A percentile compares a stretch with the other conserved stretches of the same genome.
Evolutionary conservation across 257 asterid species (phyloP).

Genomic region (Fraxinus excelsior): DNA sequence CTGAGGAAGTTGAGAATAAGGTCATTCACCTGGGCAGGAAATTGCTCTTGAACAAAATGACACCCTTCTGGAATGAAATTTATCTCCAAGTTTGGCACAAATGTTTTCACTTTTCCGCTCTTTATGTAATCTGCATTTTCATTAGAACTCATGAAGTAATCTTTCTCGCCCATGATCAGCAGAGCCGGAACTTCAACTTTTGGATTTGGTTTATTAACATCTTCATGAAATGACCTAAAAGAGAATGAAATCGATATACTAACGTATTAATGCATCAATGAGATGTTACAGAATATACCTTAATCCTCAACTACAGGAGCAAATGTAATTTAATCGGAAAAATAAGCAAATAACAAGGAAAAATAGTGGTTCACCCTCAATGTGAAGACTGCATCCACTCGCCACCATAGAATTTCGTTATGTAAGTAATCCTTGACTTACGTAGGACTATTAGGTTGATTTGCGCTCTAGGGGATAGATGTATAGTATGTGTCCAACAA

Average conservation of each 20-base stretch:
- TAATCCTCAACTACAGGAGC: no score
- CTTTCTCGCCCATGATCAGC: slow-evolving; percentile 73
- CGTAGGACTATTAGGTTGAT: no score
- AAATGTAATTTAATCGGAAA: no score
- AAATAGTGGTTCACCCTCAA: no score
- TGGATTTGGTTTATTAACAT: slow-evolving; percentile 34
- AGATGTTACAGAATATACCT: background rate
- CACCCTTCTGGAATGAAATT: slow-evolving; percentile 58
- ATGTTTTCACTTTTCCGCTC: slow-evolving; percentile 39
- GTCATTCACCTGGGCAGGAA: slow-evolving; percentile 49
- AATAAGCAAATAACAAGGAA: no score
- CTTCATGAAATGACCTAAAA: slow-evolving; percentile 39
- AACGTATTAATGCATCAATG: background rate
- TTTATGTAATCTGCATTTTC: slow-evolving; percentile 65
- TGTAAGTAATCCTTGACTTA: no score
- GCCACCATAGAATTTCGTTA: no score
- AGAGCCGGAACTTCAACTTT: slow-evolving; percentile 60
- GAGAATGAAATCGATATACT: background rate
- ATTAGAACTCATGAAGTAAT: slow-evolving; percentile 55
- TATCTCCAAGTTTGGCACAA: slow-evolving; percentile 61
- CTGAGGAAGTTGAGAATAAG: slow-evolving; percentile 48
- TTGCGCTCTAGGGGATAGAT: no score
- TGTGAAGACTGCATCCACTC: no score
- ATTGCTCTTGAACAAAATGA: slow-evolving; percentile 82
- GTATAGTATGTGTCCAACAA: no score